A percentile compares a stretch with the other conserved stretches of the same genome.
These are phyloP conservation scores for Neocucurbitaria cava DNA, from an alignment of 2,329 filamentous ascomycete species.

Conservation along the genomic window DNA sequence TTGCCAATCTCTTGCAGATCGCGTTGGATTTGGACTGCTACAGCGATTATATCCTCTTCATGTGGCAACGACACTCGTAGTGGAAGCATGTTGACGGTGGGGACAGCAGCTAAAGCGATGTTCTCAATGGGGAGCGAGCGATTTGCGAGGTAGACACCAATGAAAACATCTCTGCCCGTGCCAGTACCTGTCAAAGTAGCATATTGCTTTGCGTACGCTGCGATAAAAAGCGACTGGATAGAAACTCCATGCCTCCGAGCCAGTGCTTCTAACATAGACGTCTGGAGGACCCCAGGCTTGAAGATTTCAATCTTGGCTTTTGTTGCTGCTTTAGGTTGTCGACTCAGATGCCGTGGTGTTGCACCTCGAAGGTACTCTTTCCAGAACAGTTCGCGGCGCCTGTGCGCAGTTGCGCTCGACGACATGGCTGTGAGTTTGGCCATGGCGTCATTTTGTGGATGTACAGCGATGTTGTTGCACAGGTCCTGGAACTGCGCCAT, in stretches of 20 bases:
- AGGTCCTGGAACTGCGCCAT: slow-evolving; percentile 59
- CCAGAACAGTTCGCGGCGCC: slow-evolving; percentile 58
- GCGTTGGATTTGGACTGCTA: slow-evolving; percentile 69
- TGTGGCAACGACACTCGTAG: slow-evolving; percentile 61
- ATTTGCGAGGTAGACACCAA: slow-evolving; percentile 87
- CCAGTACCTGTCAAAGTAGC: slow-evolving; percentile 33
- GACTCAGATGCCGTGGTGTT: slow-evolving; percentile 10
- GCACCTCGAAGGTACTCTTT: slow-evolving; percentile 51
- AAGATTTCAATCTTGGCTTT: slow-evolving; percentile 54
- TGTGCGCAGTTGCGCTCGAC: not conserved
- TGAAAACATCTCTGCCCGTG: slow-evolving; percentile 57
- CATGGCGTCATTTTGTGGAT: slow-evolving; percentile 41
- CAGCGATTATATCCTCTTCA: slow-evolving; percentile 49
- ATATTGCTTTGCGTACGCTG: slow-evolving; percentile 67
- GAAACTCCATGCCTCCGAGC: slow-evolving; percentile 64
- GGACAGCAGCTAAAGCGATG: slow-evolving; percentile 63
- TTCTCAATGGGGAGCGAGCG: slow-evolving; percentile 62
- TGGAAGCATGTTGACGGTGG: slow-evolving; percentile 82
- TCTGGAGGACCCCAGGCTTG: slow-evolving; percentile 55
- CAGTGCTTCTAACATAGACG: slow-evolving; percentile 50
- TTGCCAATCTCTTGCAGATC: slow-evolving; percentile 70
- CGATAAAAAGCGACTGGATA: slow-evolving; percentile 78
- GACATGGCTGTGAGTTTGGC: slow-evolving; percentile 50
- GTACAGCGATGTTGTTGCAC: slow-evolving; percentile 43
- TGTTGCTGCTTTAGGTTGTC: slow-evolving; percentile 31